phyloP scores from a whole-genome alignment of 192 early-diverging fungal species.

The Dispira simplex region DNA sequence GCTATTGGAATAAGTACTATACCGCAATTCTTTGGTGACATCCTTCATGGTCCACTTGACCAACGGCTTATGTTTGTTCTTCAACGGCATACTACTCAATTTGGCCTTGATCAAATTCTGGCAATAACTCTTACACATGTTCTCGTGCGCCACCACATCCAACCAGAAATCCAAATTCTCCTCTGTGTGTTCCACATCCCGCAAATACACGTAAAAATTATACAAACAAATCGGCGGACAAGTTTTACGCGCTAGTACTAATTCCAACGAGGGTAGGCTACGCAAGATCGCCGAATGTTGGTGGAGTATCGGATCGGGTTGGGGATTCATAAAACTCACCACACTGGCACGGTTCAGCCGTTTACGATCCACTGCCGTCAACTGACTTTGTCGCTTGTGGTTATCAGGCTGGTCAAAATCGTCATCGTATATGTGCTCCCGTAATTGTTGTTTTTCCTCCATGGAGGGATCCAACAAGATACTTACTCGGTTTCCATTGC shows the following conservation, averaged over 20 bases:
- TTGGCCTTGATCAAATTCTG: constrained; percentile 15
- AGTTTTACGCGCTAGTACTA: constrained; percentile 48
- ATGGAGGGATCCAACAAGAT: not conserved
- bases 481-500: not conserved
- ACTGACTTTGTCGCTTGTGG: not conserved
- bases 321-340: constrained; percentile 6
- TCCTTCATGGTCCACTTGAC: constrained; percentile 2
- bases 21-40: constrained; percentile 6
- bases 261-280: constrained; percentile 46
- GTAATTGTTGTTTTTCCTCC: constrained; percentile 6
- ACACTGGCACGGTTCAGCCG: constrained; percentile 2
- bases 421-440: not conserved
- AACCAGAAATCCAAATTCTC: constrained; percentile 67
- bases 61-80: not conserved
- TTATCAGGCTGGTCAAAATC: not conserved
- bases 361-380: not conserved
- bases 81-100: not conserved
- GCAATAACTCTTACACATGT: constrained; percentile 40
- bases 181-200: constrained; percentile 42
- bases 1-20: constrained; percentile 8
- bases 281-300: constrained; percentile 14
- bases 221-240: constrained; percentile 57
- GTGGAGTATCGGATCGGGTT: not conserved
- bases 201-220: constrained; percentile 59
- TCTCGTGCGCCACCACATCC: constrained; percentile 54